Base-by-base conservation (phyloP, 495 filamentous ascomycete species). In the Hypomontagnella monticulosa region DNA sequence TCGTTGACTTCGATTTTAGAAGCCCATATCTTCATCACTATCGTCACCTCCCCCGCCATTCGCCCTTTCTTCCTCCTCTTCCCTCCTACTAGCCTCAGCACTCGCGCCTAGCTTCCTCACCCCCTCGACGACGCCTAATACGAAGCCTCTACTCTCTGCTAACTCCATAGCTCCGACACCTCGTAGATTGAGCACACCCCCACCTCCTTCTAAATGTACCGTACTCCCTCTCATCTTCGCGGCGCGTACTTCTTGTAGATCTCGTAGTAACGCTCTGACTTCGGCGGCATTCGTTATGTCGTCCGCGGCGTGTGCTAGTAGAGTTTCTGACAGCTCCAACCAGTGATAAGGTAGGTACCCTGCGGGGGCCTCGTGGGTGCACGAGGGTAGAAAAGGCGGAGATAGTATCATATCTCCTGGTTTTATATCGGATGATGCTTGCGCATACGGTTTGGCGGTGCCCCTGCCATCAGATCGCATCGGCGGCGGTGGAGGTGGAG, bases 161-260 rank as follows among this genome's bases (percentile, higher is more conserved):
- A 97, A 75, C 81, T 99, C 95, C 89, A 99, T 91, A 2, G 89
- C 88, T 2, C 95, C 95, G 11, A 97, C 88, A 11, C 93, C 93
- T 4, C 89, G 90, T 78, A 99, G 75, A 36, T 85, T 86, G 19
- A 91, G 83, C 42, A 92, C 85, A 15, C 89, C 91, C 1, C 86
- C 90, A 9, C 87, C 84, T 11, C 87, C 86, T 71, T 94, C 88
- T 38, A 97, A 72, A 5, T 85, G 80, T 50, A 85, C 85, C 16
- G 92, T 84, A 20, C 89, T 90, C 16, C 85, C 85, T 50, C 95
- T 80, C 80, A 97, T 88, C 81, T 98, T 99, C 32, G 92, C 89
- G 77, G 91, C 90, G 32, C 96, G 79, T 51, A 96, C 91, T 79
- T 98, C 95, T 30, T 93, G 80, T 58, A 99, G 74, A 71, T 96